These are phyloP conservation scores for Lojkania enalia DNA, from an alignment of 2,329 filamentous ascomycete species.

Conservation along the genomic window DNA sequence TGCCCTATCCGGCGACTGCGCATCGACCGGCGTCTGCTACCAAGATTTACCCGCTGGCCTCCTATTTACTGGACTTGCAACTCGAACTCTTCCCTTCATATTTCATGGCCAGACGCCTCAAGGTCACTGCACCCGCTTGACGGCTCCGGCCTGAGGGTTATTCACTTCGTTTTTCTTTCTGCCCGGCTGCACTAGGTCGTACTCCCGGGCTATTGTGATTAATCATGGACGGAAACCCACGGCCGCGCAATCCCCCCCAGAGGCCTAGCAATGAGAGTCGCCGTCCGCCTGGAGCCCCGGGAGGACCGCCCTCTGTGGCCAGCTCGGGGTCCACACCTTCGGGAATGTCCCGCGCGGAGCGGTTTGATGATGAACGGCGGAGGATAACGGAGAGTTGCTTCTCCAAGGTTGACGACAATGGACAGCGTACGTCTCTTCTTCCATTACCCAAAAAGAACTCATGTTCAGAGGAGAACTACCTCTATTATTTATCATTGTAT, in stretches of 20 bases:
- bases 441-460: neutral
- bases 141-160: slow-evolving; percentile 2
- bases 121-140: slow-evolving; percentile 3
- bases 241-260: slow-evolving; percentile 36
- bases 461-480: slow-evolving; percentile 2
- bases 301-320: slow-evolving; percentile 30
- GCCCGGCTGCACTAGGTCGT: neutral
- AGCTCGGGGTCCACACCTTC: slow-evolving; percentile 22
- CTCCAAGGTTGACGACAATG: slow-evolving; percentile 83
- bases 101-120: slow-evolving; percentile 5
- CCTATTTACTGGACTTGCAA: neutral
- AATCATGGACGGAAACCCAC: slow-evolving; percentile 37
- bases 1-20: neutral
- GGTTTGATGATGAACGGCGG: slow-evolving; percentile 95
- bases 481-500: slow-evolving; percentile 3
- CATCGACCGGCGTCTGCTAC: neutral
- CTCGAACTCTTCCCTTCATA: neutral
- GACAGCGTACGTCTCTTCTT: slow-evolving; percentile 67
- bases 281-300: slow-evolving; percentile 30
- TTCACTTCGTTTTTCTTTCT: neutral
- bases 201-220: neutral
- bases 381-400: slow-evolving; percentile 96
- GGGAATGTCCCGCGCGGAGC: slow-evolving; percentile 65
- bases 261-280: slow-evolving; percentile 27
- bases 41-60: neutral